These are phyloP conservation scores for Hansfordia pulvinata DNA, from an alignment of 2,329 filamentous ascomycete genomes.

Conservation along the genomic window DNA sequence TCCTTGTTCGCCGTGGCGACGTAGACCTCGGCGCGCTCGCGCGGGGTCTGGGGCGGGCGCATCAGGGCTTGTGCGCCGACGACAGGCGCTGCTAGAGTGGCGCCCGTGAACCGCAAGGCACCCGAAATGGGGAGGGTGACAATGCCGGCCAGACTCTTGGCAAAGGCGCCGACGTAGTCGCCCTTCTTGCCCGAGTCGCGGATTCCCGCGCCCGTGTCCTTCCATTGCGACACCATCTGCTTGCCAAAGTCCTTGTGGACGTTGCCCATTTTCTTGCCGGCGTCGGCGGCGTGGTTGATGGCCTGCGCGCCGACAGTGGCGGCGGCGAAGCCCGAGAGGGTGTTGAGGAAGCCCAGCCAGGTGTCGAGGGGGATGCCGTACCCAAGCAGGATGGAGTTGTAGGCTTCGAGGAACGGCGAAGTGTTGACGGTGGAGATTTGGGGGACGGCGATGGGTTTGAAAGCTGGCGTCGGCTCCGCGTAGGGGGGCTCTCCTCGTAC, in stretches of 20 bases:
- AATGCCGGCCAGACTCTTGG: slow-evolving; percentile 20
- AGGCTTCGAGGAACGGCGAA: slow-evolving; percentile 24
- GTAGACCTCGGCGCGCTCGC: slow-evolving; percentile 26
- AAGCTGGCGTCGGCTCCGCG: slow-evolving; percentile 4
- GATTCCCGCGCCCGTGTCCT: slow-evolving; percentile 21
- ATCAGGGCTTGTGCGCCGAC: slow-evolving; percentile 12
- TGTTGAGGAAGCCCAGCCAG: slow-evolving; percentile 16
- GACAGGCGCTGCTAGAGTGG: slow-evolving; percentile 10
- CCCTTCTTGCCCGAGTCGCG: slow-evolving; percentile 21
- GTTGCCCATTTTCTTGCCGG: slow-evolving; percentile 20
- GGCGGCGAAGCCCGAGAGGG: slow-evolving; percentile 29
- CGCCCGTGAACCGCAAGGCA: slow-evolving; percentile 18
- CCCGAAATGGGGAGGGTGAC: slow-evolving; percentile 24
- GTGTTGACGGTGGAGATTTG: slow-evolving; percentile 19
- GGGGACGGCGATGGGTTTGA: slow-evolving; percentile 26
- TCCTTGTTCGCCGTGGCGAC: slow-evolving; percentile 25
- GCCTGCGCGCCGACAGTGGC: slow-evolving; percentile 29
- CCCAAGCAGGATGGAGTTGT: slow-evolving; percentile 21
- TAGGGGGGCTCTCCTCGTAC: slow-evolving; percentile 2
- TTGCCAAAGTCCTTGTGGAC: slow-evolving; percentile 22
- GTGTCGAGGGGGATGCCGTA: slow-evolving; percentile 15
- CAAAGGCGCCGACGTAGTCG: slow-evolving; percentile 23
- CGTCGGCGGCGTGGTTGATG: slow-evolving; percentile 25
- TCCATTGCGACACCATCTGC: slow-evolving; percentile 20
- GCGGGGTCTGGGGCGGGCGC: slow-evolving; percentile 24